phyloP scores from a whole-genome alignment of 805 yeast species.

The Candida morakotiae region DNA sequence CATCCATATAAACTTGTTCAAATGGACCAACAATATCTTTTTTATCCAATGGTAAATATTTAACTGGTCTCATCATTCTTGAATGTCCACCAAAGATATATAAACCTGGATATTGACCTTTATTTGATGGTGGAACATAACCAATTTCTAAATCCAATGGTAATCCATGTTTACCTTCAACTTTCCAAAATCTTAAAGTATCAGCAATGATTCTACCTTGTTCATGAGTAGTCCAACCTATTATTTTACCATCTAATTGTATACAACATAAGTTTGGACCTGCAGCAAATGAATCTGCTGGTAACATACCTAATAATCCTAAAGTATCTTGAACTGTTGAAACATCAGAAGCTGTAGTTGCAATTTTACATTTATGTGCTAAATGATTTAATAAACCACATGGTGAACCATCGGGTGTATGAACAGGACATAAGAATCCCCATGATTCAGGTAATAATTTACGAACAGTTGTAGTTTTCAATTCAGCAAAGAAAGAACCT shows the following conservation, averaged over 20 bases:
- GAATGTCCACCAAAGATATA: constrained; percentile 88
- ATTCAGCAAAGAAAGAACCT: constrained; percentile 98
- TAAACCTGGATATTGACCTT: constrained; percentile 97
- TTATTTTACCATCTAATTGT: constrained; percentile 85
- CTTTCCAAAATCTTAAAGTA: constrained; percentile 89
- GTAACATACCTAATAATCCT: constrained; percentile 72
- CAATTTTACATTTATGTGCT: constrained; percentile 88
- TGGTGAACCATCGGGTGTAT: constrained; percentile 99
- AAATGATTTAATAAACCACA: constrained; percentile 97
- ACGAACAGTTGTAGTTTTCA: constrained; percentile 96
- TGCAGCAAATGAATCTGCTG: constrained; percentile 75
- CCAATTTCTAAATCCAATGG: constrained; percentile 91
- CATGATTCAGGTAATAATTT: constrained; percentile 95
- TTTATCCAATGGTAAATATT: constrained; percentile 79
- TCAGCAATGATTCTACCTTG: constrained; percentile 85
- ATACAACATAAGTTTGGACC: constrained; percentile 89
- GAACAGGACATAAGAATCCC: constrained; percentile 99
- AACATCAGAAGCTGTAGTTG: constrained; percentile 74
- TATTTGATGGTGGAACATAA: constrained; percentile 89
- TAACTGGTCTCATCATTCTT: constrained; percentile 94
- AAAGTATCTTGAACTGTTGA: constrained; percentile 64
- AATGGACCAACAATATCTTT: constrained; percentile 93
- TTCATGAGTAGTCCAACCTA: constrained; percentile 92
- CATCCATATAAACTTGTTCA: constrained; percentile 94
- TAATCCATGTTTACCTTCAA: constrained; percentile 70